Evolutionary conservation across 148 eudicot genomes (phyloP), one percentile per base, ranked within the genome.

Genomic region (Euryodendron excelsum): DNA sequence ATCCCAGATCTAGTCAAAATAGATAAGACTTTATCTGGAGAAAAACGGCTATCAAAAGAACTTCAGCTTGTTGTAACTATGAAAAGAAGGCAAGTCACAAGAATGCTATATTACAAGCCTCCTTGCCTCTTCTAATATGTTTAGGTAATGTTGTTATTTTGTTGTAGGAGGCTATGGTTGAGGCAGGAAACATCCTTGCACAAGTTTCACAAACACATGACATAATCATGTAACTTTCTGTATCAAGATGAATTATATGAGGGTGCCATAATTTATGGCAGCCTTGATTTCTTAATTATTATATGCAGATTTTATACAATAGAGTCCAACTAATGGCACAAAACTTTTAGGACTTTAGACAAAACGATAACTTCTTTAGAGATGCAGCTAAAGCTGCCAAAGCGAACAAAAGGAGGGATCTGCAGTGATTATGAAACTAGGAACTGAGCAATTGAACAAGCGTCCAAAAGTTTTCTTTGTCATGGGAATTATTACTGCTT

Each of bases 401-500:
- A 80, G 85, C 77, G 34, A 80, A 84, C 17, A 78, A 30, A 86
- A 77, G 67, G 82, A 80, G 18, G 65, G 59, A 55, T 71, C 77
- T 50, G 75, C 82, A 15, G 67, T 15, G 31, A 76, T 67, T 62
- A 62, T 53, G 23, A 69, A 52, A 47, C 34, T 73, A 69, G 82
- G 68, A 81, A 52, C 45, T 56, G 73, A 79, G 61, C 72, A 71
- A 31, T 79, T 76, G 3, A 85, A 52, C 50, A 69, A 85, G 25
- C 89, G 88, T 6, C 89, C 84, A 4, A 92, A 86, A 68, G 83
- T 81, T 79, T 89, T 92, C 85, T 86, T 90, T 82, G 93, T 92
- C 5, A 87, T 92, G 91, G 93, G 97, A 69, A 87, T 92, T 41
- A 90, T 90, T 69, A 92, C 96, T 78, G 92, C 91, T 58, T 92